phyloP scores from a whole-genome alignment of 495 filamentous ascomycete species.

The Penicillium bovifimosum region DNA sequence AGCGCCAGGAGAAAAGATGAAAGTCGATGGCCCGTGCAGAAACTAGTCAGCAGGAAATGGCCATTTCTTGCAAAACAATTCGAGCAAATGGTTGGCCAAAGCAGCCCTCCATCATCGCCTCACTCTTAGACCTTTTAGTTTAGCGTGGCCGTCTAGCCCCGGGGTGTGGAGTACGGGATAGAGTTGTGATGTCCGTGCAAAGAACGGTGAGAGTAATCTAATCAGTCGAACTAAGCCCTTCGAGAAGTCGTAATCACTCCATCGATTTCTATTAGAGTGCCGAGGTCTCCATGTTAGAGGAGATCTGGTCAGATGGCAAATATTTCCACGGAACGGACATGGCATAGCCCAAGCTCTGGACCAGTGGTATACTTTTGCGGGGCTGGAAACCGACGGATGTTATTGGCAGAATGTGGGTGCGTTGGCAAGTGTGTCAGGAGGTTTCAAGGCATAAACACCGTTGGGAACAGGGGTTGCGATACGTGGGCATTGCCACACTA shows the following conservation, averaged over 20 bases:
- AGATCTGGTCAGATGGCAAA: too few relatives aligned
- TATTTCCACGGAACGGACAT: not conserved
- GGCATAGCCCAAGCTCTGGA: not conserved
- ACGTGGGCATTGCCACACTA: conserved; percentile 9
- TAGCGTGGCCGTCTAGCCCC: conserved; percentile 2
- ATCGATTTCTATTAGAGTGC: too few relatives aligned
- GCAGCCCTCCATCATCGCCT: conserved; percentile 11
- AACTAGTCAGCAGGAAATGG: not conserved
- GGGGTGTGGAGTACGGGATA: not conserved
- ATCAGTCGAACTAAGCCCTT: not conserved
- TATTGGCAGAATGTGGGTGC: not conserved
- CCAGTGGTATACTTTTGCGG: not conserved
- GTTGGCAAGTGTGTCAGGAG: conserved; percentile 11
- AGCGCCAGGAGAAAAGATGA: conserved; percentile 11
- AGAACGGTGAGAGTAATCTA: not conserved
- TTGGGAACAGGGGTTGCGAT: conserved; percentile 2
- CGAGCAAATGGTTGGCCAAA: conserved; percentile 9
- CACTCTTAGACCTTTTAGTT: not conserved
- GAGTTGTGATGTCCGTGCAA: not conserved
- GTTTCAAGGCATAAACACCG: conserved; percentile 3
- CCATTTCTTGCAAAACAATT: conserved; percentile 4
- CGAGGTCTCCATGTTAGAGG: too few relatives aligned
- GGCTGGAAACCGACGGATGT: not conserved
- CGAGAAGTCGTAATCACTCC: not conserved
- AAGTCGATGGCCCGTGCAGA: conserved; percentile 8